Evolutionary conservation across 139 green algal genomes (phyloP).

Genomic region (Chlorella ohadii): DNA sequence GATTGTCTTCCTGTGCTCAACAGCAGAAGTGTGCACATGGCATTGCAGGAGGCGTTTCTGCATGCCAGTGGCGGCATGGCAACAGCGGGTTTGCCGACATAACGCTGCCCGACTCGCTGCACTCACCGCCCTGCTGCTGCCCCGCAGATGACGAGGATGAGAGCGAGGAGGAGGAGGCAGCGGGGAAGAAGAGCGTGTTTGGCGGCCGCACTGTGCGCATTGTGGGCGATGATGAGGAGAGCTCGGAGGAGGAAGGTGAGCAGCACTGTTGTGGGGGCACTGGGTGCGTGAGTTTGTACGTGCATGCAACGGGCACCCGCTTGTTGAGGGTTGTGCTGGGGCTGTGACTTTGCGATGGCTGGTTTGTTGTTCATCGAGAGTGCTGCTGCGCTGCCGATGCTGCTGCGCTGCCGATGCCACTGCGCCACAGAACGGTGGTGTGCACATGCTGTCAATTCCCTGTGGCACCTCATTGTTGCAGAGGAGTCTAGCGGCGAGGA

Average conservation of each 20-base stretch:
- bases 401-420: background rate
- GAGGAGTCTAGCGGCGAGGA: constrained; percentile 23
- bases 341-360: no score
- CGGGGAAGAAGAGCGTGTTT: background rate
- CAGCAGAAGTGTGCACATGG: no score
- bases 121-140: no score
- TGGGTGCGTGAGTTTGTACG: no score
- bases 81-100: no score
- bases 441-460: no score
- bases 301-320: no score
- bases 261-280: background rate
- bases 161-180: background rate
- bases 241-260: constrained; percentile 13
- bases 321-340: no score
- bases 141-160: background rate
- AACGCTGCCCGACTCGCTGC: background rate
- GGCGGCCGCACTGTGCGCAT: background rate
- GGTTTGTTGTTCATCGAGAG: background rate
- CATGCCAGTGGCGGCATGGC: no score
- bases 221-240: constrained; percentile 1
- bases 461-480: background rate
- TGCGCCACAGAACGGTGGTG: no score
- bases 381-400: background rate
- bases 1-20: no score
- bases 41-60: no score